Evolutionary conservation across 2,329 filamentous ascomycete genomes (phyloP).

Genomic region (Hansfordia pulvinata): DNA sequence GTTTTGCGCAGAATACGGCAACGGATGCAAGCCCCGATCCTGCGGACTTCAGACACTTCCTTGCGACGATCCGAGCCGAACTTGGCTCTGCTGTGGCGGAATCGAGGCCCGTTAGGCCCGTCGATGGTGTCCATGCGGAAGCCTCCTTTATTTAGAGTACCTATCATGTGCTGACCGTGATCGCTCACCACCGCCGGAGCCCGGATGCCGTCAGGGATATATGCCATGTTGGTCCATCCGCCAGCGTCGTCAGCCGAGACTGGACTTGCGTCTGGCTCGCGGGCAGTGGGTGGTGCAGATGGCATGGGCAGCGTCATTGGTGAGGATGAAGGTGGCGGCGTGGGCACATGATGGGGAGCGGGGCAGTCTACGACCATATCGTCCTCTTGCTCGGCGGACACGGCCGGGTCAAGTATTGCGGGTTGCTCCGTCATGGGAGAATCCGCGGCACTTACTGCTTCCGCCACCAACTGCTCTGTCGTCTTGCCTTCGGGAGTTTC

Average conservation of each 20-base stretch:
- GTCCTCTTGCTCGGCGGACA: too few species aligned
- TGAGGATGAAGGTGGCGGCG: too few species aligned
- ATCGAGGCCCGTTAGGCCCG: conserved; percentile 27
- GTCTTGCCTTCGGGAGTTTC: neutral
- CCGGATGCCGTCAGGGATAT: conserved; percentile 16
- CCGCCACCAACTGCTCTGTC: conserved; percentile 2
- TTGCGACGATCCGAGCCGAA: conserved; percentile 46
- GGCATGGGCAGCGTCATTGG: too few species aligned
- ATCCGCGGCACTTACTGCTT: conserved; percentile 9
- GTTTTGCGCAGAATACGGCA: conserved; percentile 54
- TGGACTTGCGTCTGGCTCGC: too few species aligned
- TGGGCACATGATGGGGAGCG: too few species aligned
- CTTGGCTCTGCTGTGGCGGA: conserved; percentile 39
- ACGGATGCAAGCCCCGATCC: conserved; percentile 51
- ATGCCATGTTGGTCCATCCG: conserved; percentile 17
- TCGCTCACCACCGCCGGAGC: conserved; percentile 15
- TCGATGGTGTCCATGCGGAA: conserved; percentile 37
- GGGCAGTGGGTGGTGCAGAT: too few species aligned
- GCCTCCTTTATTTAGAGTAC: conserved; percentile 27
- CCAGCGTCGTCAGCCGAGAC: too few species aligned
- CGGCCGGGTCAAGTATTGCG: too few species aligned
- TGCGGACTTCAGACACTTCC: conserved; percentile 51
- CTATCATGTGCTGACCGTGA: conserved; percentile 13
- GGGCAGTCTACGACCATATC: too few species aligned
- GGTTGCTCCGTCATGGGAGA: too few species aligned